Conservation (phyloP, 257 asterid species). For the Paulownia fortunei region DNA sequence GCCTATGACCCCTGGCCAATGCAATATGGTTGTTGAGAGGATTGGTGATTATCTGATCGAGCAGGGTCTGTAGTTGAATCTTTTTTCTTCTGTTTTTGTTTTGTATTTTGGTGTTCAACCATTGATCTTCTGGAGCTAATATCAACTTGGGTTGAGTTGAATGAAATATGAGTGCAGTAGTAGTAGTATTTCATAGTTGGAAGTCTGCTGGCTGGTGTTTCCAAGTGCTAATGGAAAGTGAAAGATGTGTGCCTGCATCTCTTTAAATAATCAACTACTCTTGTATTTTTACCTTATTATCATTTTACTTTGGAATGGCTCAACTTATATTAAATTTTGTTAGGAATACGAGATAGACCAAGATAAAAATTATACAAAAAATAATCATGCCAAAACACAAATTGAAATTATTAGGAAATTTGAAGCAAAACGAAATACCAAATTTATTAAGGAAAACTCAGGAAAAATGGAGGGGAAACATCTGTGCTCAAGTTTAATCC, state of each 20-base stretch:
- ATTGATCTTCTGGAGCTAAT: background rate
- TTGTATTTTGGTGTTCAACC: background rate
- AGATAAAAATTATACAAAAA: too few species aligned
- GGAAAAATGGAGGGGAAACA: too few species aligned
- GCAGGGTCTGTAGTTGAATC: conserved; percentile 38
- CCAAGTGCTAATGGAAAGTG: background rate
- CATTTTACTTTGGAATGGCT: background rate
- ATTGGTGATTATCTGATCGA: conserved; percentile 58
- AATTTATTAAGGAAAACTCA: too few species aligned
- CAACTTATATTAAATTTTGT: too few species aligned
- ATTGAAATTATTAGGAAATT: too few species aligned
- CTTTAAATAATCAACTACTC: background rate
- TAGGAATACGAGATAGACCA: too few species aligned
- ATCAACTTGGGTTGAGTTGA: background rate
- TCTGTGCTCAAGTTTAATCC: too few species aligned
- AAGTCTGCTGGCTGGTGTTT: background rate
- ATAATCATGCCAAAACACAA: too few species aligned
- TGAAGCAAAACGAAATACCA: too few species aligned
- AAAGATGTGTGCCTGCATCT: background rate
- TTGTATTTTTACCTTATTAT: background rate
- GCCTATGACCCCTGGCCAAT: conserved; percentile 62
- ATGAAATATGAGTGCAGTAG: background rate
- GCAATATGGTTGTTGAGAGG: conserved; percentile 59
- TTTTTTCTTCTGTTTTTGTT: background rate
- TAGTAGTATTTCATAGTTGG: background rate